Evolutionary conservation across 805 yeast genomes (phyloP).

Genomic region (Deakozyma indianensis): DNA sequence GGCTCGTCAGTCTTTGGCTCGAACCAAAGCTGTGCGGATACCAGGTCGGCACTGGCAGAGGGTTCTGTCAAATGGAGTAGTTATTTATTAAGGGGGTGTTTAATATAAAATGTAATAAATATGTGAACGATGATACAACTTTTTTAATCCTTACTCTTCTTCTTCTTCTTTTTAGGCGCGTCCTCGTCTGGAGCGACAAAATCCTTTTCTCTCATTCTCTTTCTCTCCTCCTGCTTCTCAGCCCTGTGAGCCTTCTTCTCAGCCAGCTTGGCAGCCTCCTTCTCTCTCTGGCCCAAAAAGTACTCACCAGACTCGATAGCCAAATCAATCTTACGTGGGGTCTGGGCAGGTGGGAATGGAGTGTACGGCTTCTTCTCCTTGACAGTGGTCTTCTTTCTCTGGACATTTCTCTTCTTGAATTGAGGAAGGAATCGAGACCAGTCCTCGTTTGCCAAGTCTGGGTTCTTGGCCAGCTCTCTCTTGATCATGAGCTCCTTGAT

Average conservation of each 20-base stretch:
- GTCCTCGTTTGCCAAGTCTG: constrained; percentile 89
- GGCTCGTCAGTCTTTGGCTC: constrained; percentile 54
- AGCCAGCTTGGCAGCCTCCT: constrained; percentile 51
- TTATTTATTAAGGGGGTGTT: no score
- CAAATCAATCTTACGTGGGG: constrained; percentile 92
- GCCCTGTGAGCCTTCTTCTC: constrained; percentile 72
- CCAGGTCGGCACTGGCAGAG: constrained; percentile 60
- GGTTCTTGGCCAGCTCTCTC: constrained; percentile 86
- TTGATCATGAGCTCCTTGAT: constrained; percentile 96
- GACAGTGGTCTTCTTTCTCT: constrained; percentile 73
- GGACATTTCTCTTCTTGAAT: constrained; percentile 92
- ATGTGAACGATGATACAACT: not conserved
- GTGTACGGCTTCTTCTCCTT: constrained; percentile 72
- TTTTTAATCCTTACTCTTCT: constrained; percentile 4
- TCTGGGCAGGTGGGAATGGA: constrained; percentile 97
- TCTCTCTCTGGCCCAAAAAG: constrained; percentile 79
- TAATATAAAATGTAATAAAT: not conserved
- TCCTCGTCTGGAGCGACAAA: constrained; percentile 79
- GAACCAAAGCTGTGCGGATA: constrained; percentile 59
- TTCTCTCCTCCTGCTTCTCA: constrained; percentile 48
- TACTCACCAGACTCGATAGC: constrained; percentile 98
- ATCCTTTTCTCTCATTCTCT: constrained; percentile 59
- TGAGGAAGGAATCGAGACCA: constrained; percentile 95
- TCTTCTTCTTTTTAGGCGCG: constrained; percentile 29
- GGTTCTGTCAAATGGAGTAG: constrained; percentile 51